These are phyloP conservation scores for Cucurbita maxima DNA, from an alignment of 306 rosid genomes.

Conservation along the genomic window DNA sequence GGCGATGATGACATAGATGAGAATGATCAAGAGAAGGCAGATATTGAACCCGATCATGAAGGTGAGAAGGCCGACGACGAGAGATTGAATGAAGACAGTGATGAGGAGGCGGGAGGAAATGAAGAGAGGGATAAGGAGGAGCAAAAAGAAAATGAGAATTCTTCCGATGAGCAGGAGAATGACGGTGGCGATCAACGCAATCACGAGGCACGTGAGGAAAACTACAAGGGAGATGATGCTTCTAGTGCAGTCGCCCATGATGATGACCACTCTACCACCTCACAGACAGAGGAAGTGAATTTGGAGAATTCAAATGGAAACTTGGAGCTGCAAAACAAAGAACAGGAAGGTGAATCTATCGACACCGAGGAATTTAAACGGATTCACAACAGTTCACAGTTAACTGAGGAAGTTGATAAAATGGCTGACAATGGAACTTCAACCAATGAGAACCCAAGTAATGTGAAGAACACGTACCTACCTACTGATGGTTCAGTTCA, in stretches of 20 bases:
- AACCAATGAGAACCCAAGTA: not conserved
- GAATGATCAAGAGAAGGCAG: conserved; percentile 49
- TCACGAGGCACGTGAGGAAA: conserved; percentile 86
- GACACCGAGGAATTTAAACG: conserved; percentile 13
- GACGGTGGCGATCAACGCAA: conserved; percentile 14
- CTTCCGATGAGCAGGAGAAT: conserved; percentile 23
- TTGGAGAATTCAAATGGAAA: conserved; percentile 27
- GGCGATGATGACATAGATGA: conserved; percentile 71
- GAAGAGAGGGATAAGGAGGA: conserved; percentile 32
- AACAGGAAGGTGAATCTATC: conserved; percentile 16
- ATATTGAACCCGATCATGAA: conserved; percentile 30
- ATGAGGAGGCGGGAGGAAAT: conserved; percentile 22
- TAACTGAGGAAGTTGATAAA: conserved; percentile 23
- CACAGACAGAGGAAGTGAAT: conserved; percentile 21
- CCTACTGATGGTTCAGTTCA: conserved; percentile 12
- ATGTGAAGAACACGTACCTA: conserved; percentile 10
- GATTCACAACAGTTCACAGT: conserved; percentile 20
- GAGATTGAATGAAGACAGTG: conserved; percentile 36
- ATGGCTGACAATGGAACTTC: conserved; percentile 14
- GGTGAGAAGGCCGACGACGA: conserved; percentile 50
- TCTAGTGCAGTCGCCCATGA: conserved; percentile 95
- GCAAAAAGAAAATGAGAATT: conserved; percentile 26
- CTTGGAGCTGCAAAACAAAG: conserved; percentile 12
- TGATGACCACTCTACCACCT: conserved; percentile 31
- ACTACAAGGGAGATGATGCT: conserved; percentile 88